Percentiles rank a stretch among this genome's conserved stretches.
These are phyloP conservation scores for Rugonectria rugulosa DNA, from an alignment of 2,329 filamentous ascomycete species.

Conservation along the genomic window DNA sequence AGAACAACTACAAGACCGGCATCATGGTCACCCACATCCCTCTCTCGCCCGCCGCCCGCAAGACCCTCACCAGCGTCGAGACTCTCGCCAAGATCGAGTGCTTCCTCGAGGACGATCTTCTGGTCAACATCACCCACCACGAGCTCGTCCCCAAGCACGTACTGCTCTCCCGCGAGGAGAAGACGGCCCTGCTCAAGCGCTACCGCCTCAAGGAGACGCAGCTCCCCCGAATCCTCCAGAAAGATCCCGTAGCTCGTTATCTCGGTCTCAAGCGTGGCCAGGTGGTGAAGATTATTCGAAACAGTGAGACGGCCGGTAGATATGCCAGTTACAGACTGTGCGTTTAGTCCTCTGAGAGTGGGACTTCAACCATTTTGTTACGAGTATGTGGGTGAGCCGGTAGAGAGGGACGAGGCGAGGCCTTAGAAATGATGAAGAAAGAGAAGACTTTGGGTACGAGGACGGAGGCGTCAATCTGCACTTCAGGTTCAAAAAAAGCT, in stretches of 20 bases:
- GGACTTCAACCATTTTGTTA: not conserved
- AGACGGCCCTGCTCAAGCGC: conserved; percentile 81
- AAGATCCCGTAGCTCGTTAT: conserved; percentile 93
- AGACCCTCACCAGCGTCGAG: conserved; percentile 81
- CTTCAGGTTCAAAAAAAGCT: conserved; percentile 40
- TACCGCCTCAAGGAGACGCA: conserved; percentile 98
- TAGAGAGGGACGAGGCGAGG: conserved; percentile 2
- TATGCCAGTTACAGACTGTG: conserved; percentile 92
- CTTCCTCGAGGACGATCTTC: conserved; percentile 93
- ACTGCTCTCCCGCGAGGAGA: conserved; percentile 88
- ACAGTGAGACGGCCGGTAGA: conserved; percentile 91
- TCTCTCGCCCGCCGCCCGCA: conserved; percentile 86
- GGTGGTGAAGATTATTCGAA: conserved; percentile 98
- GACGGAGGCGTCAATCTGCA: conserved; percentile 41
- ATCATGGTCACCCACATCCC: conserved; percentile 87
- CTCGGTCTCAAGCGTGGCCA: conserved; percentile 88
- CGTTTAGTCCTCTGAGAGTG: no score
- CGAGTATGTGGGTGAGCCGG: not conserved
- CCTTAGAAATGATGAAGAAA: conserved; percentile 23
- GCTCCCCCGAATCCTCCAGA: conserved; percentile 87
- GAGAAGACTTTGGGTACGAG: conserved; percentile 30
- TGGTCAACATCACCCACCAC: conserved; percentile 98
- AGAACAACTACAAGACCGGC: conserved; percentile 85
- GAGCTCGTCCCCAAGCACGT: conserved; percentile 96
- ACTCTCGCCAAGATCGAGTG: conserved; percentile 85